Percentiles rank a stretch among this genome's conserved stretches.
phyloP scores from a whole-genome alignment of 2,329 filamentous ascomycete genomes.

The Ambrosiella beaveri region DNA sequence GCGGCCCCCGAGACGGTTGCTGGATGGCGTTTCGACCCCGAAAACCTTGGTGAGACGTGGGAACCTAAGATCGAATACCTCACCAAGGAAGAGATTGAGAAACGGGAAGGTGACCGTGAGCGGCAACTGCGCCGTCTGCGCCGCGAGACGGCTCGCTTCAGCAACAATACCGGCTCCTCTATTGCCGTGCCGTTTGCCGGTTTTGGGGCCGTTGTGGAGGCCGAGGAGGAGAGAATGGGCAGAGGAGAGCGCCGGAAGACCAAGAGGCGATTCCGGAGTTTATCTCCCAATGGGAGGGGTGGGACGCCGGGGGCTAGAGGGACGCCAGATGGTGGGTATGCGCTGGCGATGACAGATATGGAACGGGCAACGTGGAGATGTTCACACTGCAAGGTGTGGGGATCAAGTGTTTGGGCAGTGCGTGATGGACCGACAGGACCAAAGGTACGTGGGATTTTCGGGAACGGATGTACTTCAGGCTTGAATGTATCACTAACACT shows the following conservation, averaged over 20 bases:
- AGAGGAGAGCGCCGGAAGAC: slow-evolving; percentile 87
- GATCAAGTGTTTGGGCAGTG: slow-evolving; percentile 84
- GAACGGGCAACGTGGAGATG: slow-evolving; percentile 80
- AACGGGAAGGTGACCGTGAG: slow-evolving; percentile 85
- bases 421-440: slow-evolving; percentile 75
- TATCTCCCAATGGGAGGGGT: slow-evolving; percentile 57
- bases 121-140: slow-evolving; percentile 72
- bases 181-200: slow-evolving; percentile 50
- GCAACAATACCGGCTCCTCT: slow-evolving; percentile 65
- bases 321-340: slow-evolving; percentile 67
- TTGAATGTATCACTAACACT: slow-evolving; percentile 11
- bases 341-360: slow-evolving; percentile 51
- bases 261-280: slow-evolving; percentile 77
- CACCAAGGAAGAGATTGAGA: slow-evolving; percentile 93
- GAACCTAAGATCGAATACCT: slow-evolving; percentile 66
- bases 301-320: slow-evolving; percentile 47
- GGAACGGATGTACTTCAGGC: slow-evolving; percentile 5
- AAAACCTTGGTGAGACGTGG: slow-evolving; percentile 72
- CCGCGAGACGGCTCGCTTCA: slow-evolving; percentile 83
- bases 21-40: slow-evolving; percentile 90
- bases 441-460: slow-evolving; percentile 41
- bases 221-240: slow-evolving; percentile 70
- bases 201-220: slow-evolving; percentile 33
- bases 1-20: slow-evolving; percentile 66
- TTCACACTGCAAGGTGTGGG: slow-evolving; percentile 72